Evolutionary conservation across 1,139 yeast genomes (phyloP).

Genomic region (Candida sp.): DNA sequence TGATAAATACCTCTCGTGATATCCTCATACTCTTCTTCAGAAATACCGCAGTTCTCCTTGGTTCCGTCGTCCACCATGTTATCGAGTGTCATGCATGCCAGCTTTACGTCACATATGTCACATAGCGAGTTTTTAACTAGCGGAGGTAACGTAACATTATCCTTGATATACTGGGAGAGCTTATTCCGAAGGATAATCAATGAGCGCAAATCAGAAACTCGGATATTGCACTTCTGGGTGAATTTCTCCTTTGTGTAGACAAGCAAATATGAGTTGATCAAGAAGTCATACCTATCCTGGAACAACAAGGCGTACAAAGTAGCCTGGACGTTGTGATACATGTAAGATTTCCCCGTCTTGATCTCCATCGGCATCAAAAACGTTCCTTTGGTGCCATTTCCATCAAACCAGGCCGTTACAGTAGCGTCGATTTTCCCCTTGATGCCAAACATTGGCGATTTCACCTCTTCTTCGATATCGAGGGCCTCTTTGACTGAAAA

Average conservation of each 20-base stretch:
- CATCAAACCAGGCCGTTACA: conserved; percentile 57
- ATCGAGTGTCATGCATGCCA: conserved; percentile 73
- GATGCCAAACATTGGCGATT: conserved; percentile 93
- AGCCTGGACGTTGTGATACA: conserved; percentile 87
- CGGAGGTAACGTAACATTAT: conserved; percentile 62
- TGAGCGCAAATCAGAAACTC: conserved; percentile 59
- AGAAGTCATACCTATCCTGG: conserved; percentile 77
- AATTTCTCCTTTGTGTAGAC: conserved; percentile 73
- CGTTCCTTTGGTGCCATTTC: conserved; percentile 32
- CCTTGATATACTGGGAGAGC: conserved; percentile 61
- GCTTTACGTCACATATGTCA: conserved; percentile 65
- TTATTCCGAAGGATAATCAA: conserved; percentile 72
- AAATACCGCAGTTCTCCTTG: conserved; percentile 52
- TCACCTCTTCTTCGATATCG: conserved; percentile 88
- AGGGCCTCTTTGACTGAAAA: conserved; percentile 67
- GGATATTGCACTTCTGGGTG: conserved; percentile 60
- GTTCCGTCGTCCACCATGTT: conserved; percentile 62
- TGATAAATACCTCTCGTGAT: conserved; percentile 55
- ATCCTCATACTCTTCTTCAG: conserved; percentile 44
- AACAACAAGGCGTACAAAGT: conserved; percentile 81
- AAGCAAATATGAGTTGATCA: conserved; percentile 66
- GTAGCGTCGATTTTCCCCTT: conserved; percentile 93
- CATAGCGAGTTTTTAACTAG: conserved; percentile 62
- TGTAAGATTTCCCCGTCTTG: conserved; percentile 76
- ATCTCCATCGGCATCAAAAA: conserved; percentile 82